A percentile compares a stretch with the other conserved stretches of the same genome.
Evolutionary conservation across 495 filamentous ascomycete genomes (phyloP).

Genomic region (Trypethelium eluteriae): DNA sequence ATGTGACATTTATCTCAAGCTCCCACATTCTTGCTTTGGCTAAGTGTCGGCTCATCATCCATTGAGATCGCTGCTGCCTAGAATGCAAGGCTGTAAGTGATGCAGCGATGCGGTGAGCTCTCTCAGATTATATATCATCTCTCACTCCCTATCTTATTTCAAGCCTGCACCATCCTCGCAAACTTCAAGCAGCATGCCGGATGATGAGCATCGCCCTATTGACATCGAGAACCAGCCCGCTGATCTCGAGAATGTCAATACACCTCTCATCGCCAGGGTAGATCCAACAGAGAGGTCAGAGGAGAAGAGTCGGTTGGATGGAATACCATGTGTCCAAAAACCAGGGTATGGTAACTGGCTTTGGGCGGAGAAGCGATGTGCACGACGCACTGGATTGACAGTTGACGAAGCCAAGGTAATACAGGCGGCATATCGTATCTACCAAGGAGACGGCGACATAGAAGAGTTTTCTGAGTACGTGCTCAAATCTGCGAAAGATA

Average conservation of each 20-base stretch:
- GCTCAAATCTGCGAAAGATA: background rate
- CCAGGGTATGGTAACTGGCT: background rate
- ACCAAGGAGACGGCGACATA: background rate
- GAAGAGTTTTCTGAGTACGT: background rate
- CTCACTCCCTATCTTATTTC: too few relatives aligned
- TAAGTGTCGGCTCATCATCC: too few relatives aligned
- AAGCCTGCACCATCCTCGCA: too few relatives aligned
- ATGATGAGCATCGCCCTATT: background rate
- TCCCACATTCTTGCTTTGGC: too few relatives aligned
- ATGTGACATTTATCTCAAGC: too few relatives aligned
- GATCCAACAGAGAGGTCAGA: background rate
- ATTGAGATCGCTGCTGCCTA: too few relatives aligned
- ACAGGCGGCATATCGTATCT: background rate
- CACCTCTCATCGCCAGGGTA: background rate
- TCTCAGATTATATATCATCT: too few relatives aligned
- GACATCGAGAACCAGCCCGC: background rate
- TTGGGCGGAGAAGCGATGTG: background rate
- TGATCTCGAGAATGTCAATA: background rate
- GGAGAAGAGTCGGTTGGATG: background rate
- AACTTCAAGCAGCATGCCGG: background rate
- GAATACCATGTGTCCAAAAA: conserved; percentile 1
- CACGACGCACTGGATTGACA: background rate
- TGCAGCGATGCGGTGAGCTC: too few relatives aligned
- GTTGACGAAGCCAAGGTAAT: background rate
- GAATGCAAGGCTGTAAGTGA: too few relatives aligned